Base-by-base conservation (phyloP, 1,284 basidiomycete species). In the Peniophora sp. region DNA sequence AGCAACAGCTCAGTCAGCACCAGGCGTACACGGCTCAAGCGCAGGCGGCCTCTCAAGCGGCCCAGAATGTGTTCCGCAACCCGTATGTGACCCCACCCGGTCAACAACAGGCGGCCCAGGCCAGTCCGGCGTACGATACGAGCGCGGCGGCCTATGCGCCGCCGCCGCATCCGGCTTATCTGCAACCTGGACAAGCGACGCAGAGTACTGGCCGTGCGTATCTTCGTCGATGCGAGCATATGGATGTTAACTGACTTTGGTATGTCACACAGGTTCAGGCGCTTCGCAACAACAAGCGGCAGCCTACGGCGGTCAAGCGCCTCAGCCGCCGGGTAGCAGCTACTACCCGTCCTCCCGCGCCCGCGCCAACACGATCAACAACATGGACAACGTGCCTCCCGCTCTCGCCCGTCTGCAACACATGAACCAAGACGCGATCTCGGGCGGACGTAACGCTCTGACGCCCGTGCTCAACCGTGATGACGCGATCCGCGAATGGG, bases 1-100 rank as follows among this genome's bases (percentile, higher is more conserved):
- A 94, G 59, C 93, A 97, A 58, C 95, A 96, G 62, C 77, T 97
- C 44, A 86, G 85, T 2, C 92, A 96, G 64, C 96, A 98, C 62
- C 95, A 98, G 68, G 88, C 85, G 17, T 94, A 92, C 65, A 94
- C 88, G 5, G 88, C 91, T 2, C 91, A 92, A 57, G 82, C 83
- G 23, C 82, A 85, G 57, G 81, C 78, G 0, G 78, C 81, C 1
- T 74, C 78, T 1, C 83, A 86, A 58, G 80, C 81, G 22, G 81
- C 83, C 12, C 81, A 72, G 43, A 78, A 78, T 56, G 74, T 81
- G 9, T 84, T 79, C 63, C 74, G 87, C 32, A 89, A 89, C 61
- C 86, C 86, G 3, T 89, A 89, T 58, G 76, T 88, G 46, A 75
- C 74, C 3, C 68, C 73, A 14, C 20, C 57, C 5, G 23, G 39